A percentile compares a stretch with the other conserved stretches of the same genome.
Conservation (phyloP, 2,329 filamentous ascomycete species). For the Alternaria gansuensis region DNA sequence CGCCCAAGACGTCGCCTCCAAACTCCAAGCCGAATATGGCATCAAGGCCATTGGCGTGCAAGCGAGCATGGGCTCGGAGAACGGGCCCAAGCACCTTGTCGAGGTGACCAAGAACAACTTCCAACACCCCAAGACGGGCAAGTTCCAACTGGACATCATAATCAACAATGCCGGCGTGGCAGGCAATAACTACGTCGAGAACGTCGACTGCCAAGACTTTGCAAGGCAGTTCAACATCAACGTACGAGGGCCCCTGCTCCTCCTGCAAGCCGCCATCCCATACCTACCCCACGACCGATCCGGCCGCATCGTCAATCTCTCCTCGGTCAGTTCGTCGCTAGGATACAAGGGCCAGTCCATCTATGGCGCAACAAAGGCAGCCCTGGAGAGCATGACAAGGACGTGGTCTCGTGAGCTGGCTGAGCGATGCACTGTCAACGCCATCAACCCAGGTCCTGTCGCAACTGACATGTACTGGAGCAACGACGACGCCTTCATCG, state of each 20-base stretch:
- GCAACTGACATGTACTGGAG: slow-evolving; percentile 69
- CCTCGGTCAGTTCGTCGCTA: slow-evolving; percentile 65
- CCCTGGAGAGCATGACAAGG: slow-evolving; percentile 73
- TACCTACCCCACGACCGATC: slow-evolving; percentile 75
- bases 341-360: slow-evolving; percentile 68
- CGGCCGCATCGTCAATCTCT: slow-evolving; percentile 70
- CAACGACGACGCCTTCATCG: slow-evolving; percentile 66
- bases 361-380: slow-evolving; percentile 73
- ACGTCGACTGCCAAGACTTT: slow-evolving; percentile 73
- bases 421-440: slow-evolving; percentile 70
- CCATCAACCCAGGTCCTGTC: slow-evolving; percentile 72
- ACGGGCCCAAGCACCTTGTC: slow-evolving; percentile 69
- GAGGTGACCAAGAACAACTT: slow-evolving; percentile 68
- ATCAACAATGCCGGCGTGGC: slow-evolving; percentile 84
- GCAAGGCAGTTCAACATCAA: slow-evolving; percentile 79
- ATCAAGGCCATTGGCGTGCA: slow-evolving; percentile 71
- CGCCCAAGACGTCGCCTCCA: slow-evolving; percentile 63
- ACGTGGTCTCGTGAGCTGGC: slow-evolving; percentile 71
- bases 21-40: slow-evolving; percentile 65
- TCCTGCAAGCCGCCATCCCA: slow-evolving; percentile 75
- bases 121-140: slow-evolving; percentile 60
- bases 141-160: slow-evolving; percentile 79
- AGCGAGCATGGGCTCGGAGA: slow-evolving; percentile 73
- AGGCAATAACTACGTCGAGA: slow-evolving; percentile 70
- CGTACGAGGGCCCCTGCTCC: slow-evolving; percentile 79